phyloP scores from a whole-genome alignment of 768 basidiomycete species.

The Mycena rebaudengoi region DNA sequence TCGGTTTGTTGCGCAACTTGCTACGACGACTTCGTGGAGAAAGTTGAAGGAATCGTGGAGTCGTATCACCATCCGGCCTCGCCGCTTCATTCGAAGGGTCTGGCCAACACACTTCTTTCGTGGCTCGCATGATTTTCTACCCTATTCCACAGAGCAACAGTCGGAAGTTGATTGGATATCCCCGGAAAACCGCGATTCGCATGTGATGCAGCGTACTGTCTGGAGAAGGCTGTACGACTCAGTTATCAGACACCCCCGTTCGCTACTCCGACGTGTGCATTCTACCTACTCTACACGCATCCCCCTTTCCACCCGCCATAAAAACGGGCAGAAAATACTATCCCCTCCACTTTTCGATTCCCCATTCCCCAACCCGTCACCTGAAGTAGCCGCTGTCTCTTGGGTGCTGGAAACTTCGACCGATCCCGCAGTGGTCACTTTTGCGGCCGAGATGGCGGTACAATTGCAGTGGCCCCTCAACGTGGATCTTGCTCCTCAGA shows the following conservation, averaged over 20 bases:
- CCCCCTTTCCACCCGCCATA: too few species aligned
- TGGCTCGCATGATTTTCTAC: background rate
- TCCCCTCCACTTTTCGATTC: background rate
- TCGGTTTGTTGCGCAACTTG: background rate
- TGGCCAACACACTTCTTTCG: background rate
- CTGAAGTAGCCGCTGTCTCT: background rate
- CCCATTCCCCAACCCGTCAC: background rate
- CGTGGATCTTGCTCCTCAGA: background rate
- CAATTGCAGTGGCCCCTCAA: background rate
- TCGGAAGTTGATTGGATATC: too few species aligned
- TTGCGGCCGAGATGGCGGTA: background rate
- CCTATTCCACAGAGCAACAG: background rate
- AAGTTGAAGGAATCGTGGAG: background rate
- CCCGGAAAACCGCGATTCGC: too few species aligned
- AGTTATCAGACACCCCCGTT: too few species aligned
- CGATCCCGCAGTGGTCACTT: background rate
- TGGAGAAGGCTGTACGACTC: too few species aligned
- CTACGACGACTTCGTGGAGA: background rate
- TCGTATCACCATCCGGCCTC: background rate
- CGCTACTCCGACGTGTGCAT: too few species aligned
- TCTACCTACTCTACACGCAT: too few species aligned
- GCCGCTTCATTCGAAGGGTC: background rate
- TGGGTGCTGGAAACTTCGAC: constrained; percentile 2
- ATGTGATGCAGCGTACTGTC: too few species aligned
- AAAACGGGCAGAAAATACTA: too few species aligned